These are phyloP conservation scores for Fraxinus velutina DNA, from an alignment of 305 asterid genomes.

Conservation along the genomic window DNA sequence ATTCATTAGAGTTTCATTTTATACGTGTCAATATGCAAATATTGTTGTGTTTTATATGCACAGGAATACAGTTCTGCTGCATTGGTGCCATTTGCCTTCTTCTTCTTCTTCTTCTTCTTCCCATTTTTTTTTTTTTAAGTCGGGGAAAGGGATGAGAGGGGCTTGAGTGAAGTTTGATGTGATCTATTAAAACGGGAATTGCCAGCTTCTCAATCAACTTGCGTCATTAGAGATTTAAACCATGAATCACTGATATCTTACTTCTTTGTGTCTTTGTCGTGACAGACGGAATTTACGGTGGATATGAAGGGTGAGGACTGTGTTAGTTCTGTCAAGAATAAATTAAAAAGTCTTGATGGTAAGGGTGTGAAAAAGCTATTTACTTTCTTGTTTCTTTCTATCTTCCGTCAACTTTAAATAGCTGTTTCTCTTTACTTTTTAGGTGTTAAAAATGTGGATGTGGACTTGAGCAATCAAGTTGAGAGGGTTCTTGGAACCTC, in stretches of 20 bases:
- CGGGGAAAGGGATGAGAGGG: not conserved
- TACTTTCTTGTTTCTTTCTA: not conserved
- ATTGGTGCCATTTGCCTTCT: not conserved
- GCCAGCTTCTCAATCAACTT: not conserved
- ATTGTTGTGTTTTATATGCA: not conserved
- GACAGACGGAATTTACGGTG: conserved; percentile 94
- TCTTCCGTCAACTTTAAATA: not conserved
- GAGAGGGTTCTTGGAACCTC: conserved; percentile 80
- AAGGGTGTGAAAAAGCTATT: conserved; percentile 20
- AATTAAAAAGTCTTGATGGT: conserved; percentile 73
- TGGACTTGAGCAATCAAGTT: conserved; percentile 76
- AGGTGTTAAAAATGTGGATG: conserved; percentile 83
- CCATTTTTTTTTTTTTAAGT: not conserved
- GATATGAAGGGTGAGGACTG: conserved; percentile 90
- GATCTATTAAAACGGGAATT: not conserved
- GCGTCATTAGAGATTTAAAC: not conserved
- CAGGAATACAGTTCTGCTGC: not conserved
- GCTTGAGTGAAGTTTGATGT: not conserved
- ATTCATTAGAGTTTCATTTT: not conserved
- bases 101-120: not conserved
- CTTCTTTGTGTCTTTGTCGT: conserved; percentile 4
- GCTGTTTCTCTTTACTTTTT: conserved; percentile 18
- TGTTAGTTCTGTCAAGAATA: conserved; percentile 70
- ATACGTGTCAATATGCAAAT: not conserved
- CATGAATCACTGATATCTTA: conserved; percentile 16